These are phyloP conservation scores for Saturnispora mendoncae DNA, from an alignment of 805 yeast species.

Conservation along the genomic window DNA sequence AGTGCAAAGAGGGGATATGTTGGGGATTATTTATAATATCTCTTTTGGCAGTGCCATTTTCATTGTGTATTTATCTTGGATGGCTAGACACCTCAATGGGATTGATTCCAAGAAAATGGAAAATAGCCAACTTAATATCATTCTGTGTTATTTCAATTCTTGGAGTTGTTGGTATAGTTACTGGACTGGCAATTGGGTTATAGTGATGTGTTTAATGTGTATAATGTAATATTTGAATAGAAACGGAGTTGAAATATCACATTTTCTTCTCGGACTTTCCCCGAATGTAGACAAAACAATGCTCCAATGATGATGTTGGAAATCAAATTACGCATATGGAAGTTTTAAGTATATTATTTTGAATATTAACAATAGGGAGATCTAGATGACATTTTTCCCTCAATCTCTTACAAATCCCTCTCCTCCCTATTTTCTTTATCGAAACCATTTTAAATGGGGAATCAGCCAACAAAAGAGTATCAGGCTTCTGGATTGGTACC, in stretches of 20 bases:
- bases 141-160: conserved; percentile 17
- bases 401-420: background rate
- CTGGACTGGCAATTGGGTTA: conserved; percentile 24
- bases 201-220: background rate
- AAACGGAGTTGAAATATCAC: too few species aligned
- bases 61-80: conserved; percentile 6
- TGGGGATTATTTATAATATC: conserved; percentile 1
- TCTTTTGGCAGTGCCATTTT: conserved; percentile 5
- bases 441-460: conserved; percentile 2
- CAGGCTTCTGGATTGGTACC: background rate
- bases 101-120: conserved; percentile 12
- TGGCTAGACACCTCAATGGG: conserved; percentile 6
- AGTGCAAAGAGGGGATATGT: background rate
- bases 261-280: background rate
- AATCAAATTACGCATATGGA: too few species aligned
- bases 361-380: too few species aligned
- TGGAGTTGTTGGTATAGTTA: conserved; percentile 19
- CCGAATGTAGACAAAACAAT: background rate
- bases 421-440: conserved; percentile 2
- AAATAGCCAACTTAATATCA: conserved; percentile 17
- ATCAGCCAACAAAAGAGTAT: conserved; percentile 2
- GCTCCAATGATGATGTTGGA: background rate
- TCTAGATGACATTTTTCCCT: background rate
- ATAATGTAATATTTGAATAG: background rate
- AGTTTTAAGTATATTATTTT: too few species aligned